phyloP scores from a whole-genome alignment of 768 basidiomycete genomes.

The Rubroboletus pulcherrimus region DNA sequence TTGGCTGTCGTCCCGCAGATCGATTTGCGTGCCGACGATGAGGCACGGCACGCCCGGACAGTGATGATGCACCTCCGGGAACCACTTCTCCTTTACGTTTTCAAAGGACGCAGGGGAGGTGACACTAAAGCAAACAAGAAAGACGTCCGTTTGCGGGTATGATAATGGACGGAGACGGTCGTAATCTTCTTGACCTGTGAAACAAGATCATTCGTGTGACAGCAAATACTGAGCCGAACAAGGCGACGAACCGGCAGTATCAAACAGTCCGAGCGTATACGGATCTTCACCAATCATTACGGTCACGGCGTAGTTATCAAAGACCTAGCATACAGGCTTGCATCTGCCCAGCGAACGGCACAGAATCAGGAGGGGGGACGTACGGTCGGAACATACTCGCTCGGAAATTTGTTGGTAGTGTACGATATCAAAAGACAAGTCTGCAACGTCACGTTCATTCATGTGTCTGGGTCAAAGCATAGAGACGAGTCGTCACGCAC shows the following conservation, averaged over 20 bases:
- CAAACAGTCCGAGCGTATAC: slow-evolving; percentile 96
- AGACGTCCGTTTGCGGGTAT: slow-evolving; percentile 99
- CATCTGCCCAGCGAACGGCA: slow-evolving; percentile 13
- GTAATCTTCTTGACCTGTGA: slow-evolving; percentile 96
- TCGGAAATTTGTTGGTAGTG: slow-evolving; percentile 97
- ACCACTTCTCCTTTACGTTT: slow-evolving; percentile 99
- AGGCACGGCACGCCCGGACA: slow-evolving; percentile 99
- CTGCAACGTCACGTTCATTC: slow-evolving; percentile 36
- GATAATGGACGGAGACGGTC: slow-evolving; percentile 98
- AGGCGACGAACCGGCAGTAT: slow-evolving; percentile 86
- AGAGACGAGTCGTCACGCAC: slow-evolving; percentile 42
- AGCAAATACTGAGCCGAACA: not conserved
- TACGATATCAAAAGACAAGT: slow-evolving; percentile 96
- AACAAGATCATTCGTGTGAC: slow-evolving; percentile 9
- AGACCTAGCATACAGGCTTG: slow-evolving; percentile 53
- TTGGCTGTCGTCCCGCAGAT: slow-evolving; percentile 88
- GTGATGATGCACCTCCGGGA: slow-evolving; percentile 99
- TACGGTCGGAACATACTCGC: slow-evolving; percentile 98
- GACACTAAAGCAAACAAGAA: slow-evolving; percentile 99
- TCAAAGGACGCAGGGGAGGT: slow-evolving; percentile 98
- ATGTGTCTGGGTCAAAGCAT: not conserved
- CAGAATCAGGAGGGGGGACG: slow-evolving; percentile 30
- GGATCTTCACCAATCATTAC: slow-evolving; percentile 99
- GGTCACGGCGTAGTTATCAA: slow-evolving; percentile 99
- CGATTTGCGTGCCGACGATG: slow-evolving; percentile 98